Evolutionary conservation across 805 yeast species (phyloP).

Genomic region (Candida montana): DNA sequence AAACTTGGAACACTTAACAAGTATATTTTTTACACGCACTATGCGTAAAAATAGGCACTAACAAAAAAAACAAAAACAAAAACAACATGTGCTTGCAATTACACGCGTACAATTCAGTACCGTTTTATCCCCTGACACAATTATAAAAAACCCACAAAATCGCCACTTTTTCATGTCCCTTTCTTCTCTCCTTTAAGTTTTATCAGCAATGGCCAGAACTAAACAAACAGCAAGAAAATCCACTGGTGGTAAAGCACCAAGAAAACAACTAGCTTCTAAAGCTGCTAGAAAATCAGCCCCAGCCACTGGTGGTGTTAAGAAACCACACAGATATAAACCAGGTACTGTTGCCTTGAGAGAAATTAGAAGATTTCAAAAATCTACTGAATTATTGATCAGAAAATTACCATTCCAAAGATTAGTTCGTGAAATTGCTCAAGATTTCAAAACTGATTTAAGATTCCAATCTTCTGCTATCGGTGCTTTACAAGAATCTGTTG

Average conservation of each 20-base stretch:
- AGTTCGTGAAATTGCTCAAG: slow-evolving; percentile 94
- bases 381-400: slow-evolving; percentile 91
- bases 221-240: slow-evolving; percentile 93
- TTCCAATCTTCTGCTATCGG: slow-evolving; percentile 97
- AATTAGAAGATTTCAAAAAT: slow-evolving; percentile 95
- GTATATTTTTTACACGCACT: too few species aligned
- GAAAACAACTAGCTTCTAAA: slow-evolving; percentile 88
- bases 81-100: too few species aligned
- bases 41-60: too few species aligned
- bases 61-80: too few species aligned
- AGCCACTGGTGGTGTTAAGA: slow-evolving; percentile 88
- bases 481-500: slow-evolving; percentile 98
- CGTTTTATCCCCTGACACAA: too few species aligned
- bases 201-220: slow-evolving; percentile 75
- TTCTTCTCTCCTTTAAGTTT: too few species aligned
- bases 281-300: slow-evolving; percentile 94
- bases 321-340: slow-evolving; percentile 95
- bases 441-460: slow-evolving; percentile 87
- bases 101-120: too few species aligned
- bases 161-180: slow-evolving; percentile 4
- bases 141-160: slow-evolving; percentile 1
- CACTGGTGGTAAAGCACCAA: slow-evolving; percentile 95
- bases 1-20: too few species aligned
- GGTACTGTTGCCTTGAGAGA: slow-evolving; percentile 96
- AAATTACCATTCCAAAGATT: slow-evolving; percentile 96